Base-by-base conservation (phyloP, 2,329 filamentous ascomycete species). In the Aspergillus aculeatinus region DNA sequence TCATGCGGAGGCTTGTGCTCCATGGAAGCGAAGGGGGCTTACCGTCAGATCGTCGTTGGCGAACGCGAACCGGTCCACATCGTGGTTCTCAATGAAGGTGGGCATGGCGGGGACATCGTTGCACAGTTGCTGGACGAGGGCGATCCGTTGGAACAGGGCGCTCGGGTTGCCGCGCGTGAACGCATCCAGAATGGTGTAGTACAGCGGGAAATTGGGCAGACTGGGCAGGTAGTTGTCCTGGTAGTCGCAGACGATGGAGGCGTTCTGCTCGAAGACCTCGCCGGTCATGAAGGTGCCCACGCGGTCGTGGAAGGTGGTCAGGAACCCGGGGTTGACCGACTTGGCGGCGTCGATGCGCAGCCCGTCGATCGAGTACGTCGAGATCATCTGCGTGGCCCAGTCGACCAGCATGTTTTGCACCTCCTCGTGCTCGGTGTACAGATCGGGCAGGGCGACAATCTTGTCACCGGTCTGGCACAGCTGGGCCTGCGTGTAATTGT, bases 21-120 rank as follows among this genome's bases (percentile, higher is more conserved):
- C 9, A 9, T 29, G 27, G 27, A 29, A 29, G 7, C 27, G 7
- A 31, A 35, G 27, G 25, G 14, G 19, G 23, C 64, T 42, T 57
- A 66, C 64, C 11, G 58, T 62, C 16, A 80, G 70, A 67, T 89
- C 86, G 10, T 75, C 69, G 54, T 82, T 86, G 60, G 79, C 70
- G 62, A 75, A 81, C 23, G 82, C 71, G 70, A 85, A 86, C 23
- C 85, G 82, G 4, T 80, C 68, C 52, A 83, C 79, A 69, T 87
- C 85, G 66, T 87, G 85, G 70, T 87, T 87, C 67, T 87, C 85
- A 7, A 83, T 70, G 64, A 87, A 87, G 0, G 76, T 79, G 4
- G 78, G 82, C 14, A 85, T 71, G 25, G 77, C 72, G 5, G 77
- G 71, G 5, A 81, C 74, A 65, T 85, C 77, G 1, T 51, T 47